These are phyloP conservation scores for Clathrus columnatus DNA, from an alignment of 768 basidiomycete species.

Conservation along the genomic window DNA sequence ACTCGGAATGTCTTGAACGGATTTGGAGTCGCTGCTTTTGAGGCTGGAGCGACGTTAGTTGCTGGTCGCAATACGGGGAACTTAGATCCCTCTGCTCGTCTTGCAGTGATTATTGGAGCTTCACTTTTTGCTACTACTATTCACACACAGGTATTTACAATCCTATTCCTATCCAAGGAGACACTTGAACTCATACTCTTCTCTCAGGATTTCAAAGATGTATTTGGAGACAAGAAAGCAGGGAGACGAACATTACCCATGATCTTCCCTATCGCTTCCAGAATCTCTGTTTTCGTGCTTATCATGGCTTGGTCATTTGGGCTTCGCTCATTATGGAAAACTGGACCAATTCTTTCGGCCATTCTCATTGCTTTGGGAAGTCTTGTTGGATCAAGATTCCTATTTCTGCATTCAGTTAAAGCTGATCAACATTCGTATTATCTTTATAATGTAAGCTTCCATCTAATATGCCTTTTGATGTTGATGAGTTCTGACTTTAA, in stretches of 20 bases:
- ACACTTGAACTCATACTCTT: no score
- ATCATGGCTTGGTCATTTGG: constrained; percentile 18
- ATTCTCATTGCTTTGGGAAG: constrained; percentile 14
- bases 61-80: not conserved
- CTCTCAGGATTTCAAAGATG: constrained; percentile 20
- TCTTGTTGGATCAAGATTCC: constrained; percentile 16
- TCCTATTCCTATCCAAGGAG: no score
- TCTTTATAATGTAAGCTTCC: constrained; percentile 19
- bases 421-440: constrained; percentile 16
- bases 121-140: not conserved
- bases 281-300: constrained; percentile 16
- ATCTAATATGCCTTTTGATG: constrained; percentile 17
- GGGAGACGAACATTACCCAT: constrained; percentile 15
- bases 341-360: constrained; percentile 12
- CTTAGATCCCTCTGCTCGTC: not conserved
- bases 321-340: constrained; percentile 16
- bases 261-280: constrained; percentile 14
- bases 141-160: no score
- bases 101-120: not conserved
- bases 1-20: not conserved
- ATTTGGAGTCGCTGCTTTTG: not conserved
- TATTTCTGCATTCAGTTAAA: constrained; percentile 13
- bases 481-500: constrained; percentile 17
- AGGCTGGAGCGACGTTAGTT: not conserved
- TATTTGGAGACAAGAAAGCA: constrained; percentile 16